phyloP scores from a whole-genome alignment of 495 filamentous ascomycete genomes.

The Cairneyella variabilis region DNA sequence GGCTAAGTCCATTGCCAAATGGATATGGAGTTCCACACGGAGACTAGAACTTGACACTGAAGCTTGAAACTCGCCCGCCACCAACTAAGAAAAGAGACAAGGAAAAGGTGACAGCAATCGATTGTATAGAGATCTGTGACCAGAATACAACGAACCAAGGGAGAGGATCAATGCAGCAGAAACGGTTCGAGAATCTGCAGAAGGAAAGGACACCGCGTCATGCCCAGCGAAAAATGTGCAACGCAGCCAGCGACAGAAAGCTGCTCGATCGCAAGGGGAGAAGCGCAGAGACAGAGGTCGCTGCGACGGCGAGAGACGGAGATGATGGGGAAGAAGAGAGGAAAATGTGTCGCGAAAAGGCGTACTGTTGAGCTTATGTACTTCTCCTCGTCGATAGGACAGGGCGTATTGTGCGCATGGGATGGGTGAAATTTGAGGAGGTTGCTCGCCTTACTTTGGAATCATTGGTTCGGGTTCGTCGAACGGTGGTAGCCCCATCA shows the following conservation, averaged over 20 bases:
- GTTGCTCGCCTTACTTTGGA: no score
- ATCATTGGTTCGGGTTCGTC: no score
- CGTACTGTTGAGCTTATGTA: slow-evolving; percentile 10
- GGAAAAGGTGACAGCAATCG: slow-evolving; percentile 6
- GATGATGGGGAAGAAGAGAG: slow-evolving; percentile 4
- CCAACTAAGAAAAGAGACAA: slow-evolving; percentile 16
- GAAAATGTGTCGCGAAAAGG: neutral
- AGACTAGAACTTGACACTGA: no score
- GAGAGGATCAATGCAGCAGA: slow-evolving; percentile 13
- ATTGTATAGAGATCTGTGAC: slow-evolving; percentile 18
- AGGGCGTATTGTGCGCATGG: neutral
- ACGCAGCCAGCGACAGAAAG: slow-evolving; percentile 13
- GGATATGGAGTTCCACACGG: no score
- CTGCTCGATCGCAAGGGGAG: slow-evolving; percentile 16
- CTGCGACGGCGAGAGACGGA: slow-evolving; percentile 8
- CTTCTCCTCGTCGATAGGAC: slow-evolving; percentile 5
- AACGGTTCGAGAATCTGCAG: slow-evolving; percentile 13
- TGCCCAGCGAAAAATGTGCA: slow-evolving; percentile 8
- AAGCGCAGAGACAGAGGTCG: slow-evolving; percentile 13
- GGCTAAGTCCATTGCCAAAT: slow-evolving; percentile 12
- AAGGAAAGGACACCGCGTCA: slow-evolving; percentile 19
- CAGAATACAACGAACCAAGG: slow-evolving; percentile 22
- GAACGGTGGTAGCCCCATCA: no score
- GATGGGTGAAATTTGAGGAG: neutral
- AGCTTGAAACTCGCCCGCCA: neutral